Conservation (phyloP, 306 rosid species). For the Quercus alba region DNA sequence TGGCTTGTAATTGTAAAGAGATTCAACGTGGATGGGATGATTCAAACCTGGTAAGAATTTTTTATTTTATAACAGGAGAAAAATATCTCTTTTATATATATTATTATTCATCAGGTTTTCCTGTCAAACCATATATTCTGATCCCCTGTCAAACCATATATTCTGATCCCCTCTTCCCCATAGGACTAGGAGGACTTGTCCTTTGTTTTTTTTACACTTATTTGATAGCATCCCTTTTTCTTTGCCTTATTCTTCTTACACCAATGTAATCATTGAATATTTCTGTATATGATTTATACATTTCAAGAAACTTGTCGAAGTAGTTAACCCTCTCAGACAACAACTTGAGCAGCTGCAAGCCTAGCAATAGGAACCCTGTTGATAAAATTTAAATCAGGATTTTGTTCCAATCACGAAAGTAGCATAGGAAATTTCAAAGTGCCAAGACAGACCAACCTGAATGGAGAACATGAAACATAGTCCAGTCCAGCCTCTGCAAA, state of each 20-base stretch:
- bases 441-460: conserved; percentile 47
- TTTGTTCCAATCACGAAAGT: conserved; percentile 2
- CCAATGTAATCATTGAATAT: neutral
- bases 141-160: no score
- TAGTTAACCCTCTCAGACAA: conserved; percentile 26
- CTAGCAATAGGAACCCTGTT: conserved; percentile 98
- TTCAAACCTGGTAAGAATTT: conserved; percentile 60
- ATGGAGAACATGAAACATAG: conserved; percentile 98
- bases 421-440: neutral
- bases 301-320: neutral
- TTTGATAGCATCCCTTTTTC: neutral
- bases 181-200: neutral
- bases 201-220: neutral
- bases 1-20: conserved; percentile 69
- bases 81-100: no score
- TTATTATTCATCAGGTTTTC: neutral
- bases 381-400: neutral
- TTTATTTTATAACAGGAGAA: neutral
- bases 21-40: conserved; percentile 76
- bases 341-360: conserved; percentile 97
- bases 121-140: neutral
- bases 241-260: neutral
- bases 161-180: neutral
- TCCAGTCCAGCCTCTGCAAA: conserved; percentile 91
- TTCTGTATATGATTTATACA: neutral